phyloP scores from a whole-genome alignment of 768 basidiomycete genomes.

The Boletus subcaerulescens region DNA sequence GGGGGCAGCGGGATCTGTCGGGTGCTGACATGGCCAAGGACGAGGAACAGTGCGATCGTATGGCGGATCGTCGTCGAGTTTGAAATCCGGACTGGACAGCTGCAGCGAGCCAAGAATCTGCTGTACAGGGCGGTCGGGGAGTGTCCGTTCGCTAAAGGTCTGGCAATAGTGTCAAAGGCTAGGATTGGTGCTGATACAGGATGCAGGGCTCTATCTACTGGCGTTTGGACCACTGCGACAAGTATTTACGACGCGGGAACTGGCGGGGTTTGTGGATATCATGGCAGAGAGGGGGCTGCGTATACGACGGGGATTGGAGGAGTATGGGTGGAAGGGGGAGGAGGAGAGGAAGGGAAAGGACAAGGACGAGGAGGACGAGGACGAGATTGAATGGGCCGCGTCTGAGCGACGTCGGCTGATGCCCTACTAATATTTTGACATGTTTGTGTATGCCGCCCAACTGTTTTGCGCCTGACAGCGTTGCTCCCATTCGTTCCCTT shows the following conservation, averaged over 20 bases:
- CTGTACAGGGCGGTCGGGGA: constrained; percentile 73
- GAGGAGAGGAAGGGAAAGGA: constrained; percentile 51
- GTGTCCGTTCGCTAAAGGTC: constrained; percentile 76
- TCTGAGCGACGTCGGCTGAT: no score
- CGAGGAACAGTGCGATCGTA: constrained; percentile 58
- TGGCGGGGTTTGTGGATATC: constrained; percentile 59
- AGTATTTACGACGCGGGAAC: constrained; percentile 58
- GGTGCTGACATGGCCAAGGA: constrained; percentile 41
- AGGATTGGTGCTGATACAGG: constrained; percentile 12
- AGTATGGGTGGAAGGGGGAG: constrained; percentile 27
- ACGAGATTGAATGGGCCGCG: no score
- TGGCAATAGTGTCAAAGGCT: not conserved
- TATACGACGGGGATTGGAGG: constrained; percentile 58
- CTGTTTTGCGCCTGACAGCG: no score
- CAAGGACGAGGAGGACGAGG: not conserved
- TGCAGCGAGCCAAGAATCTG: constrained; percentile 63
- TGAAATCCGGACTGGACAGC: constrained; percentile 62
- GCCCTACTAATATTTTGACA: constrained; percentile 1
- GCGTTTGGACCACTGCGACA: constrained; percentile 70
- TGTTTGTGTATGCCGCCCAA: constrained; percentile 15
- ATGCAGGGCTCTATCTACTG: constrained; percentile 67
- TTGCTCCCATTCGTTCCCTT: no score
- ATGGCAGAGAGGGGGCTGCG: constrained; percentile 79
- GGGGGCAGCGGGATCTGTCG: not conserved
- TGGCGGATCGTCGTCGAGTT: constrained; percentile 79